phyloP scores from a whole-genome alignment of 73 alveolate genomes.

The Symbiodinium pilosum region DNA sequence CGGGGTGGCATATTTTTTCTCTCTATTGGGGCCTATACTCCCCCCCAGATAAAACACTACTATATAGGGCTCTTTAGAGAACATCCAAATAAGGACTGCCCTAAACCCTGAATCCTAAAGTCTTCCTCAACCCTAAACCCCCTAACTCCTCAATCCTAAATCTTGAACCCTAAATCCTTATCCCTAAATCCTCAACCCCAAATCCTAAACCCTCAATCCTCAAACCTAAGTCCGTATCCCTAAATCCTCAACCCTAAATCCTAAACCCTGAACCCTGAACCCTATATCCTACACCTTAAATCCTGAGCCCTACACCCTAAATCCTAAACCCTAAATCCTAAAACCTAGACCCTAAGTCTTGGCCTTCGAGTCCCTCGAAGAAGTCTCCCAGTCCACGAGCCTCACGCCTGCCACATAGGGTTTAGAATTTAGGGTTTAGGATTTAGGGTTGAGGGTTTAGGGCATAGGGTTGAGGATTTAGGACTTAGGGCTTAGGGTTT shows the following conservation, averaged over 20 bases:
- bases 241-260: background rate
- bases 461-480: background rate
- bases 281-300: background rate
- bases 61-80: too few relatives aligned
- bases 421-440: background rate
- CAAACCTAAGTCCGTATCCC: background rate
- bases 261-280: background rate
- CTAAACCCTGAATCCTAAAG: background rate
- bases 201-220: background rate
- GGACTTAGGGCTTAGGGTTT: background rate
- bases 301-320: background rate
- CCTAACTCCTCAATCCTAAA: background rate
- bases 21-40: too few relatives aligned
- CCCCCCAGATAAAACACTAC: too few relatives aligned
- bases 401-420: conserved; percentile 55
- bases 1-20: too few relatives aligned
- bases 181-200: background rate
- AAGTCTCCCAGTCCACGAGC: conserved; percentile 68
- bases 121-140: too few relatives aligned
- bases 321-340: background rate
- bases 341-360: background rate
- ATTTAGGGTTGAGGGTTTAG: background rate
- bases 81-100: background rate
- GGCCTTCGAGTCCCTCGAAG: conserved; percentile 79
- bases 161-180: background rate